Percentiles rank a stretch among this genome's conserved stretches.
Conservation (phyloP, 2,329 filamentous ascomycete species). For the Fusarium abutilonis region DNA sequence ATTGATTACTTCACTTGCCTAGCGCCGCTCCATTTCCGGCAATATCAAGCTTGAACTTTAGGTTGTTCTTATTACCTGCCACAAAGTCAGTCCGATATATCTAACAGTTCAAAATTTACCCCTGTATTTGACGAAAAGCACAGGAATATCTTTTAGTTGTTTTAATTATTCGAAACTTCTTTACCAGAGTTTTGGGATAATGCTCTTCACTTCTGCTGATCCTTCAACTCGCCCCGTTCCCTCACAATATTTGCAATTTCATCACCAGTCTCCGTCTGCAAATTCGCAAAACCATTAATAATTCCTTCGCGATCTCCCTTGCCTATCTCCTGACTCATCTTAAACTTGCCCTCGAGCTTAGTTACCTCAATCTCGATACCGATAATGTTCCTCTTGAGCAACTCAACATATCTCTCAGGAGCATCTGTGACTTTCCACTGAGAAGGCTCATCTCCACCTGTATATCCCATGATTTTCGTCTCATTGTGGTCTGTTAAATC, state of each 20-base stretch:
- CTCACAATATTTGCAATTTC: constrained; percentile 45
- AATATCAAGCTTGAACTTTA: too few species aligned
- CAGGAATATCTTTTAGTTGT: neutral
- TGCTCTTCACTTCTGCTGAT: neutral
- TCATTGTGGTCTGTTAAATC: constrained; percentile 64
- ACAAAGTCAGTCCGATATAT: too few species aligned
- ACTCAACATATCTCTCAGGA: constrained; percentile 62
- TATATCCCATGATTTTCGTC: constrained; percentile 64
- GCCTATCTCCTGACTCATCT: constrained; percentile 71
- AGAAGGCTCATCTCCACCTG: constrained; percentile 46
- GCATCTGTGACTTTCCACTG: constrained; percentile 67
- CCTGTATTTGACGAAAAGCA: too few species aligned
- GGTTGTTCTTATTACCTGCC: too few species aligned
- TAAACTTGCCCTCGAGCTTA: constrained; percentile 67
- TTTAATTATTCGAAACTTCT: too few species aligned
- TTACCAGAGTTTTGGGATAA: neutral
- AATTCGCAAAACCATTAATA: constrained; percentile 60
- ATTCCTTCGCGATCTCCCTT: constrained; percentile 65
- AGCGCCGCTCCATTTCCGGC: too few species aligned
- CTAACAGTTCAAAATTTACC: too few species aligned
- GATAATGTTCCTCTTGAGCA: constrained; percentile 67
- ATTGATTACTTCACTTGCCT: too few species aligned
- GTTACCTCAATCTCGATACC: constrained; percentile 68
- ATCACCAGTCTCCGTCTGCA: constrained; percentile 45
- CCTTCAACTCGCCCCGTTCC: constrained; percentile 34